These are phyloP conservation scores for Phytophthora capsici DNA, from an alignment of 352 stramenopile genomes.

Conservation along the genomic window DNA sequence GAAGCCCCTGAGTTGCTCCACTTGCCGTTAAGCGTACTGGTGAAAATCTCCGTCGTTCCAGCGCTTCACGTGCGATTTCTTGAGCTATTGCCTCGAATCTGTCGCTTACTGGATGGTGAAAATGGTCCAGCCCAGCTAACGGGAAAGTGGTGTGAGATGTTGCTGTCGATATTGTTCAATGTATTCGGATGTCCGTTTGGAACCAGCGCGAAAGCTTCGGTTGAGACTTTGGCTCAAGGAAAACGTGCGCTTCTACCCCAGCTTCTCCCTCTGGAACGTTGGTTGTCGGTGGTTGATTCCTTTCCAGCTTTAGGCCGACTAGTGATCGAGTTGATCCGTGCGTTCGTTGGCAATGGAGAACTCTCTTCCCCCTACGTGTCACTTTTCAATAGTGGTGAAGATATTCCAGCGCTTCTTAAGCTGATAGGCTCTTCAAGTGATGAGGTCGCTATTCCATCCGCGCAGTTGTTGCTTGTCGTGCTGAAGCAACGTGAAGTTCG, in stretches of 20 bases:
- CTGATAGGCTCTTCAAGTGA: conserved; percentile 40
- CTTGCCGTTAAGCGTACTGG: conserved; percentile 53
- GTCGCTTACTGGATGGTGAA: conserved; percentile 22
- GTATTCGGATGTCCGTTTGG: conserved; percentile 54
- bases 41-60: conserved; percentile 49
- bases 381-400: conserved; percentile 61
- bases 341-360: conserved; percentile 44
- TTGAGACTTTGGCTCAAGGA: conserved; percentile 31
- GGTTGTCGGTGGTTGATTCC: conserved; percentile 43
- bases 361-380: conserved; percentile 25
- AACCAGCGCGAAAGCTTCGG: conserved; percentile 3
- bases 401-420: conserved; percentile 59
- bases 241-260: conserved; percentile 52
- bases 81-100: conserved; percentile 42
- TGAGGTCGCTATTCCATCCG: conserved; percentile 50
- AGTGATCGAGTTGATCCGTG: conserved; percentile 62
- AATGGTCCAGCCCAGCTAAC: conserved; percentile 26
- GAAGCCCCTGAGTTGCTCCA: conserved; percentile 41
- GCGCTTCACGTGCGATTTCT: conserved; percentile 48
- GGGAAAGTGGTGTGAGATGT: conserved; percentile 30
- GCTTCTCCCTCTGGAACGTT: conserved; percentile 61
- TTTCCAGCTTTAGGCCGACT: conserved; percentile 45
- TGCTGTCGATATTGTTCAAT: conserved; percentile 70
- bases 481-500: conserved; percentile 60
- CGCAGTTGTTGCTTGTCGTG: conserved; percentile 50